Conservation (phyloP, 305 asterid genomes). For the Coffea humblotiana region DNA sequence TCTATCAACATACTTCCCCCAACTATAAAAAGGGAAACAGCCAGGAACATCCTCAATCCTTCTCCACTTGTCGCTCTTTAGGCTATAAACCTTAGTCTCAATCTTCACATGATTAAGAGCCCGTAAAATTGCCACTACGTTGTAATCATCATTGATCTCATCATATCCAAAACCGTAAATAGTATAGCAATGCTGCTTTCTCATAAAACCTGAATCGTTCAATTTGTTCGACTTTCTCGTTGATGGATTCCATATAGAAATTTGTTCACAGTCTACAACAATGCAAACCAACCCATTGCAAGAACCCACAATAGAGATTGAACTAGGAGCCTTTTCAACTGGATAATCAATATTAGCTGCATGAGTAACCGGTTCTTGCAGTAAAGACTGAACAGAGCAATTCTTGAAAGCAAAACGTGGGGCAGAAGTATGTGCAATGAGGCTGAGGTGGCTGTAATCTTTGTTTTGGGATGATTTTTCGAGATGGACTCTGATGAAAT, state of each 20-base stretch:
- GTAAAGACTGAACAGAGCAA: neutral
- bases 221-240: conserved; percentile 9
- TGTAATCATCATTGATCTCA: conserved; percentile 17
- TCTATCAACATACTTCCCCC: neutral
- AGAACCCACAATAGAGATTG: conserved; percentile 11
- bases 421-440: neutral
- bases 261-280: neutral
- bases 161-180: conserved; percentile 19
- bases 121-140: conserved; percentile 8
- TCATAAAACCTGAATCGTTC: neutral
- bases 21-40: neutral
- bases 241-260: conserved; percentile 14
- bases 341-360: neutral
- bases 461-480: neutral
- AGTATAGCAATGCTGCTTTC: neutral
- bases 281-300: conserved; percentile 17
- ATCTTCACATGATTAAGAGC: neutral
- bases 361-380: neutral
- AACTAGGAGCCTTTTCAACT: neutral
- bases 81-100: conserved; percentile 11
- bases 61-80: conserved; percentile 22
- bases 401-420: neutral
- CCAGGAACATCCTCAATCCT: neutral
- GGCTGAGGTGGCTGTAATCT: neutral
- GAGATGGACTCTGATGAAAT: conserved; percentile 23